phyloP scores from a whole-genome alignment of 2,329 filamentous ascomycete genomes.

The Calonectria montana region DNA sequence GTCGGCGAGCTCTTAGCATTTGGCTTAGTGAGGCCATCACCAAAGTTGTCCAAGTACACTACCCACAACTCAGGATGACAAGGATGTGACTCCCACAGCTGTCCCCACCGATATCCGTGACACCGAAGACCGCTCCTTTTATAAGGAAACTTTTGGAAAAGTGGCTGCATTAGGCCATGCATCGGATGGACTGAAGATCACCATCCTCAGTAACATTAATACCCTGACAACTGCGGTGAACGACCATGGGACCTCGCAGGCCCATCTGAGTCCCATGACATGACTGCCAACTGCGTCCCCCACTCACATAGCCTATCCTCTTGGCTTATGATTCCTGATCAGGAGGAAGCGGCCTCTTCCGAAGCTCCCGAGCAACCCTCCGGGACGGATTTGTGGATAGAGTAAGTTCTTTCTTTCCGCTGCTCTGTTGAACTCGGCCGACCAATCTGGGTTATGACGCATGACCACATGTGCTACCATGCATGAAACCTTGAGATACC shows the following conservation, averaged over 20 bases:
- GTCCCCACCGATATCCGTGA: neutral
- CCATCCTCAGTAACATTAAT: neutral
- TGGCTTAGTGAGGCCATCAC: slow-evolving; percentile 1
- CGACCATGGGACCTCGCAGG: neutral
- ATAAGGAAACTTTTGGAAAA: neutral
- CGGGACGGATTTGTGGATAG: neutral
- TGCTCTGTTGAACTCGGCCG: neutral
- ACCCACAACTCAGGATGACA: neutral
- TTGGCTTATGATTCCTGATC: neutral
- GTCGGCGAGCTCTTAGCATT: neutral
- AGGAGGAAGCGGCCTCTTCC: neutral
- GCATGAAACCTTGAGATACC: neutral
- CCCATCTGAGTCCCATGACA: neutral
- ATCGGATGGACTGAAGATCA: neutral
- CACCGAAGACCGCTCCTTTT: neutral
- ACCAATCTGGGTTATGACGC: neutral
- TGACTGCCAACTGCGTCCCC: neutral
- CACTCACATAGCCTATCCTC: neutral
- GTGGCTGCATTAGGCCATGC: neutral
- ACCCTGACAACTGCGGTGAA: neutral
- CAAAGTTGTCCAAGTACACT: neutral
- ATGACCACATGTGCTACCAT: neutral
- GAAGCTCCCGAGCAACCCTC: neutral
- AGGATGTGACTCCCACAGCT: neutral
- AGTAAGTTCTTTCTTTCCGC: neutral